Conservation (phyloP, 2,329 filamentous ascomycete species). For the Cladosporium sp. region DNA sequence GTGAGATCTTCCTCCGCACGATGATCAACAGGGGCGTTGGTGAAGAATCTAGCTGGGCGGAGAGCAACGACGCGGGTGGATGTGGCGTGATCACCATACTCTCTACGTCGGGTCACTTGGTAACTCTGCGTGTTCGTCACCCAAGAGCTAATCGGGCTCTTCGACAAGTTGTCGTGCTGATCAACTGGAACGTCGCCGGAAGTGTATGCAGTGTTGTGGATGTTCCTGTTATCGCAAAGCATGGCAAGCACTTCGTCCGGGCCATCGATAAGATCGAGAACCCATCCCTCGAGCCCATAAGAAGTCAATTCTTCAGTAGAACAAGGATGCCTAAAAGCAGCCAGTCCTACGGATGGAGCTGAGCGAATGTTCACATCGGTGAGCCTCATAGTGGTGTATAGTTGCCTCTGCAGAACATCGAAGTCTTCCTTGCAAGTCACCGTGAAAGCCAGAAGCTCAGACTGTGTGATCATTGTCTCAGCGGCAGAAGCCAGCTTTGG, state of each 20-base stretch:
- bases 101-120: constrained; percentile 63
- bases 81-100: constrained; percentile 71
- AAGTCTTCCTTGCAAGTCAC: constrained; percentile 72
- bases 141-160: constrained; percentile 60
- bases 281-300: constrained; percentile 73
- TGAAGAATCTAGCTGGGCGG: constrained; percentile 63
- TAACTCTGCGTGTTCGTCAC: constrained; percentile 63
- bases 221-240: constrained; percentile 68
- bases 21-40: constrained; percentile 67
- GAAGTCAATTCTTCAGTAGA: constrained; percentile 49
- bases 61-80: constrained; percentile 65
- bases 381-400: constrained; percentile 60
- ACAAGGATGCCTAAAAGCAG: constrained; percentile 53
- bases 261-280: constrained; percentile 72
- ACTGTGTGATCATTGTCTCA: constrained; percentile 52
- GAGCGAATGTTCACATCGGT: constrained; percentile 68
- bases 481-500: constrained; percentile 58
- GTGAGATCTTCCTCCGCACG: constrained; percentile 59
- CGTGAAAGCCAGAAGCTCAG: constrained; percentile 62
- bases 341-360: constrained; percentile 48
- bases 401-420: constrained; percentile 61
- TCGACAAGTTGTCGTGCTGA: constrained; percentile 62
- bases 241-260: constrained; percentile 81
- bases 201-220: constrained; percentile 66
- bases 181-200: constrained; percentile 59